Conservation (phyloP, 2,329 filamentous ascomycete species). For the Mycocentrospora acerina region DNA sequence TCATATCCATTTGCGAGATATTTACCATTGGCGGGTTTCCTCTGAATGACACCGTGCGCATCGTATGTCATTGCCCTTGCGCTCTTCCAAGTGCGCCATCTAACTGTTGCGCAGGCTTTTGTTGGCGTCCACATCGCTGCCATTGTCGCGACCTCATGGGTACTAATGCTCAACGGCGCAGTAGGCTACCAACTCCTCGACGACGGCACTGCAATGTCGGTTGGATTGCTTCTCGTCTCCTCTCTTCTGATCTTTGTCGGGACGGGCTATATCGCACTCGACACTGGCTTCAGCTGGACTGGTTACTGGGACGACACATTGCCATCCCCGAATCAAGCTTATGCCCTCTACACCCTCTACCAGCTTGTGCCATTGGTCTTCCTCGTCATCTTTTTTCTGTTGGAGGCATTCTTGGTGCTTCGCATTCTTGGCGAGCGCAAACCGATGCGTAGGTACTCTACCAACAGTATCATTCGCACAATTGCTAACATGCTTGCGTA, state of each 20-base stretch:
- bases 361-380: constrained; percentile 87
- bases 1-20: constrained; percentile 93
- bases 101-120: constrained; percentile 64
- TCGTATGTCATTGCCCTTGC: constrained; percentile 56
- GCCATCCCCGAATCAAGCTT: constrained; percentile 62
- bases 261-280: constrained; percentile 92
- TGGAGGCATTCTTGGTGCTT: constrained; percentile 82
- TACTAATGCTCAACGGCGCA: constrained; percentile 85
- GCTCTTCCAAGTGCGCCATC: background rate
- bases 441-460: constrained; percentile 73
- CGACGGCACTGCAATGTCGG: constrained; percentile 83
- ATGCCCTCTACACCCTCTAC: constrained; percentile 91
- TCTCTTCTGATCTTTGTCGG: constrained; percentile 76
- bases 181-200: constrained; percentile 94
- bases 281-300: constrained; percentile 87
- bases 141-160: constrained; percentile 85
- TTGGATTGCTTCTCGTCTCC: constrained; percentile 73
- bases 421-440: constrained; percentile 82
- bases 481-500: constrained; percentile 30
- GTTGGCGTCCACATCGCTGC: constrained; percentile 87
- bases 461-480: background rate
- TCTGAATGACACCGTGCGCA: constrained; percentile 66
- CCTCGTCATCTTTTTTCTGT: constrained; percentile 79
- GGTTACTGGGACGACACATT: constrained; percentile 65
- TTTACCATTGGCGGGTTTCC: constrained; percentile 93